Percentiles rank a stretch among this genome's conserved stretches.
Evolutionary conservation across 2,329 filamentous ascomycete species (phyloP).

Genomic region (Plenodomus tracheiphilus): DNA sequence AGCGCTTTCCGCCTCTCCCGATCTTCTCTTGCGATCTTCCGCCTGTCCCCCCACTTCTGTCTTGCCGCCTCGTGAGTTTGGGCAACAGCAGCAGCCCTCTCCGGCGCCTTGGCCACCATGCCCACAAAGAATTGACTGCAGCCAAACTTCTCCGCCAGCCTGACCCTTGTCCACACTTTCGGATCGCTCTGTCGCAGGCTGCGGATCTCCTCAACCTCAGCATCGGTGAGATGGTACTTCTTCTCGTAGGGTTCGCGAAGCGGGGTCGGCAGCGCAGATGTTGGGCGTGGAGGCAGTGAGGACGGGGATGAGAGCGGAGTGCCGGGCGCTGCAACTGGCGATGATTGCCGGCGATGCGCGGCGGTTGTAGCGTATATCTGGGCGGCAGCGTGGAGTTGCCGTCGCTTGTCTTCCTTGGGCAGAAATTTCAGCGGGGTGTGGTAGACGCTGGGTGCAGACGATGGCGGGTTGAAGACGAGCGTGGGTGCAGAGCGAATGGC

Average conservation of each 20-base stretch:
- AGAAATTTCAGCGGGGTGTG: conserved; percentile 69
- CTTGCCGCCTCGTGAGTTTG: conserved; percentile 59
- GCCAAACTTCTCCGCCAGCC: conserved; percentile 64
- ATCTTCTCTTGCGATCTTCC: conserved; percentile 64
- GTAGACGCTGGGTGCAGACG: conserved; percentile 64
- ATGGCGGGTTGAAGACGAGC: conserved; percentile 65
- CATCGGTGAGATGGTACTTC: conserved; percentile 62
- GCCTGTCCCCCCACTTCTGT: conserved; percentile 63
- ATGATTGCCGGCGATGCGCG: conserved; percentile 24
- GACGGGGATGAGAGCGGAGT: conserved; percentile 29
- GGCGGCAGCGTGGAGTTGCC: conserved; percentile 49
- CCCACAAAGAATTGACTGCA: conserved; percentile 66
- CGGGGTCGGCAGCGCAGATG: conserved; percentile 50
- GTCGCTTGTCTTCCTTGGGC: conserved; percentile 60
- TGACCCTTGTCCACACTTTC: conserved; percentile 60
- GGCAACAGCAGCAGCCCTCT: conserved; percentile 47
- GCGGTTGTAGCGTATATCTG: conserved; percentile 23
- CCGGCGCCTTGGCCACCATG: conserved; percentile 56
- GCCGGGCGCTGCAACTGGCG: conserved; percentile 32
- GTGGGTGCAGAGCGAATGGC: conserved; percentile 30
- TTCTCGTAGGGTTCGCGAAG: conserved; percentile 58
- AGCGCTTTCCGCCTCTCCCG: conserved; percentile 61
- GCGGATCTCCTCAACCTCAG: conserved; percentile 63
- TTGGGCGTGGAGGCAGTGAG: conserved; percentile 27
- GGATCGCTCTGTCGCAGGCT: conserved; percentile 59